Evolutionary conservation across 179 eudicot genomes (phyloP).

Genomic region (Silene coronaria): DNA sequence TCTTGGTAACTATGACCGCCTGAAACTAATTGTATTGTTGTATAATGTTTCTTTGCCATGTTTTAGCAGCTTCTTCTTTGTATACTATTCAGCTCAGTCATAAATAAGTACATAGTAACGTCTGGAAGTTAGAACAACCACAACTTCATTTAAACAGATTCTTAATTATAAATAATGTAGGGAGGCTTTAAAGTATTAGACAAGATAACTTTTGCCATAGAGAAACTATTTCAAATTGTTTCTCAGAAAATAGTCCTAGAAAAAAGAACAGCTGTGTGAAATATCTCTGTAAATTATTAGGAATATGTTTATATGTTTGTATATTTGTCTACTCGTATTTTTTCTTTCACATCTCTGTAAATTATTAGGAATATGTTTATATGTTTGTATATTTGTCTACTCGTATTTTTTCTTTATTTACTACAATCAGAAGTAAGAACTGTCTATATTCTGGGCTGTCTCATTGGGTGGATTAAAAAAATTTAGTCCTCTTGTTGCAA

Average conservation of each 20-base stretch:
- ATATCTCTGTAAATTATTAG: too few relatives aligned
- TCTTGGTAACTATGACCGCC: constrained; percentile 60
- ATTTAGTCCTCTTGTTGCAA: not conserved
- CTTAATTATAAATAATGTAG: not conserved
- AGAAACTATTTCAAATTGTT: too few relatives aligned
- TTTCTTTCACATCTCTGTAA: too few relatives aligned
- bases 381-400: not conserved
- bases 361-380: too few relatives aligned
- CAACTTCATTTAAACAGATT: not conserved
- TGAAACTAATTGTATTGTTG: not conserved
- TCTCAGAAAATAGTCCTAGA: too few relatives aligned
- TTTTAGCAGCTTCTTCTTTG: not conserved
- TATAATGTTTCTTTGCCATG: not conserved
- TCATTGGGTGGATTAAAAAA: not conserved
- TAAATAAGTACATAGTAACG: not conserved
- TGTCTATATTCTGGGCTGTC: not conserved
- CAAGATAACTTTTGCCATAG: too few relatives aligned
- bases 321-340: not conserved
- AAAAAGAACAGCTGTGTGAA: too few relatives aligned
- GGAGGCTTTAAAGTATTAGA: not conserved
- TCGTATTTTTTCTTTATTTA: not conserved
- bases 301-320: too few relatives aligned
- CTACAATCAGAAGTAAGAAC: not conserved
- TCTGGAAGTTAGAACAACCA: not conserved
- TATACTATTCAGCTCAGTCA: not conserved